Percentiles rank a stretch among this genome's conserved stretches.
Evolutionary conservation across 2,329 filamentous ascomycete genomes (phyloP).

Genomic region (Aciculosporium take): DNA sequence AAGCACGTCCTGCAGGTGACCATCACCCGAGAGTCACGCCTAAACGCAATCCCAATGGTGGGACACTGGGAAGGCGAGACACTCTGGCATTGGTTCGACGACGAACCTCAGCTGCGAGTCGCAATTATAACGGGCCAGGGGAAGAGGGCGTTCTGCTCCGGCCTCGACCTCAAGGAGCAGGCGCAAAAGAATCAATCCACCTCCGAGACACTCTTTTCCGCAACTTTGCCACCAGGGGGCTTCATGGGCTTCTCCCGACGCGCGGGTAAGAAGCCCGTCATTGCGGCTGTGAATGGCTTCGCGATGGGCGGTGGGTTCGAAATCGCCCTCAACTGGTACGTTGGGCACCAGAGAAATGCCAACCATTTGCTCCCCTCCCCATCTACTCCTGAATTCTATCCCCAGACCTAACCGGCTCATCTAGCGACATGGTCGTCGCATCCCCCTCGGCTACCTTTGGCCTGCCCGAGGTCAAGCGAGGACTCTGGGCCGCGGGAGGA

Average conservation of each 20-base stretch:
- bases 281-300: conserved; percentile 44
- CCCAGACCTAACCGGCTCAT: neutral
- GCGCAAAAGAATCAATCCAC: conserved; percentile 15
- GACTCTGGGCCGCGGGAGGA: conserved; percentile 38
- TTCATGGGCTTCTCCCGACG: conserved; percentile 36
- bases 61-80: conserved; percentile 33
- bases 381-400: neutral
- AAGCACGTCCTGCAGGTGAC: conserved; percentile 35
- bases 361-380: neutral
- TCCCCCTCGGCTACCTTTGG: conserved; percentile 35
- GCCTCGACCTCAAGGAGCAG: conserved; percentile 38
- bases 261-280: conserved; percentile 44
- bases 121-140: conserved; percentile 38
- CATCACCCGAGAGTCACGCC: conserved; percentile 33
- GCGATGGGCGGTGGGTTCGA: conserved; percentile 44
- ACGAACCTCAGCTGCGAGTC: conserved; percentile 31
- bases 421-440: conserved; percentile 38
- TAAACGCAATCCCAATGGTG: conserved; percentile 30
- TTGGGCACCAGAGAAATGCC: neutral
- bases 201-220: conserved; percentile 6
- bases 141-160: conserved; percentile 37
- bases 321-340: conserved; percentile 38
- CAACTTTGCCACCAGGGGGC: conserved; percentile 25
- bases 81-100: conserved; percentile 39
- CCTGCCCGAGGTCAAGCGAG: conserved; percentile 38